A percentile compares a stretch with the other conserved stretches of the same genome.
Evolutionary conservation across 1,284 basidiomycete species (phyloP).

Genomic region (Puccinia horiana): DNA sequence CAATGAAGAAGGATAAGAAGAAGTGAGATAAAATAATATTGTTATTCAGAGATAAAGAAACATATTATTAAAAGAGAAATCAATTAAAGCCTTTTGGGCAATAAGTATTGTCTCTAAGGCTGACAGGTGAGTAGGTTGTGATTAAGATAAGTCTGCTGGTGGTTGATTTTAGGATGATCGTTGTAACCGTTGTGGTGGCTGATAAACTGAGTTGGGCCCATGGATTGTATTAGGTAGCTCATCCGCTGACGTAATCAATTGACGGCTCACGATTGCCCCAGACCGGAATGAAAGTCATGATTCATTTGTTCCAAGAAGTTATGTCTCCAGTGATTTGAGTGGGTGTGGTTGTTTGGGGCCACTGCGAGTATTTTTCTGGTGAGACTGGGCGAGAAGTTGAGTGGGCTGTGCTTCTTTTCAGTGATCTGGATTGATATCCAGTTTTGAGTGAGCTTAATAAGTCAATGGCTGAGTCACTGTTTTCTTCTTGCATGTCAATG

Average conservation of each 20-base stretch:
- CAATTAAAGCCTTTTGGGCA: no score
- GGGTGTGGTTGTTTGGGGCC: background rate
- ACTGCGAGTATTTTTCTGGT: constrained; percentile 17
- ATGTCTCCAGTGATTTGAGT: constrained; percentile 19
- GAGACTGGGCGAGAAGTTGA: background rate
- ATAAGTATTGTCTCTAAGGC: no score
- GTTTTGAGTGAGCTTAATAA: constrained; percentile 5
- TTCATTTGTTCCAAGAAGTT: constrained; percentile 9
- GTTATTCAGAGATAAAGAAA: no score
- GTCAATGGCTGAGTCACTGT: background rate
- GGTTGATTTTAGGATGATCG: background rate
- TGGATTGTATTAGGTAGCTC: no score
- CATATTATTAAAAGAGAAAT: no score
- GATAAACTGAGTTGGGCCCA: background rate
- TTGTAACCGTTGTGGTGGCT: background rate
- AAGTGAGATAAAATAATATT: no score
- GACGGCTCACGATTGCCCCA: background rate
- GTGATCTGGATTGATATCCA: background rate
- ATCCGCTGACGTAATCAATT: constrained; percentile 29
- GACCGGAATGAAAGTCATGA: constrained; percentile 11
- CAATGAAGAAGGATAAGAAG: no score
- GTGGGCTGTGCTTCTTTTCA: no score
- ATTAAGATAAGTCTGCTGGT: background rate
- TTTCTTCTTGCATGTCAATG: background rate
- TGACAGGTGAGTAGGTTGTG: background rate